These are phyloP conservation scores for Daldinia sp. DNA, from an alignment of 2,329 filamentous ascomycete genomes.

Conservation along the genomic window DNA sequence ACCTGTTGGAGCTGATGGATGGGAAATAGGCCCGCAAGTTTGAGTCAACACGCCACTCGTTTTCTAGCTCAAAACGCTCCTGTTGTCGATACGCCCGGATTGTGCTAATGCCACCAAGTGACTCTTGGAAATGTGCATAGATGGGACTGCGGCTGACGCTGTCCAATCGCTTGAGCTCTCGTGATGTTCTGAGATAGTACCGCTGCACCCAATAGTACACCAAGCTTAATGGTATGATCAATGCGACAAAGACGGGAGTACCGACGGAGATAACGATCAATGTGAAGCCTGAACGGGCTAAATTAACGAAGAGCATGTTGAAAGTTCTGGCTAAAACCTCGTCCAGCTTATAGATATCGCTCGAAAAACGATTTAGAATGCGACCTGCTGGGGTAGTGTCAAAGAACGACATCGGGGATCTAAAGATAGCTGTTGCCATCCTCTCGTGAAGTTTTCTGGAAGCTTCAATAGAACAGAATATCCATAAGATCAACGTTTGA, in stretches of 20 bases:
- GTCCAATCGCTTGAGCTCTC: constrained; percentile 94
- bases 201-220: constrained; percentile 94
- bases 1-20: constrained; percentile 91
- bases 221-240: constrained; percentile 82
- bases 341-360: constrained; percentile 83
- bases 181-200: constrained; percentile 95
- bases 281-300: constrained; percentile 80
- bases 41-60: constrained; percentile 96
- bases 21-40: constrained; percentile 96
- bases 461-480: constrained; percentile 99
- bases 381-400: constrained; percentile 96
- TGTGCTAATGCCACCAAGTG: constrained; percentile 89
- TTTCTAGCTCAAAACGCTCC: constrained; percentile 86
- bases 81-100: constrained; percentile 95
- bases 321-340: constrained; percentile 96
- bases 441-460: constrained; percentile 95
- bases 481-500: constrained; percentile 96
- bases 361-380: constrained; percentile 96
- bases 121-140: constrained; percentile 98
- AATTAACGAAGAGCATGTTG: constrained; percentile 91
- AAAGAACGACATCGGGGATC: constrained; percentile 98
- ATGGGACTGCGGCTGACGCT: constrained; percentile 96
- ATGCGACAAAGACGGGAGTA: constrained; percentile 79
- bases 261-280: constrained; percentile 83
- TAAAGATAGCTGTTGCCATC: constrained; percentile 97